phyloP scores from a whole-genome alignment of 345 rosid species.

The Brassica rapa region DNA sequence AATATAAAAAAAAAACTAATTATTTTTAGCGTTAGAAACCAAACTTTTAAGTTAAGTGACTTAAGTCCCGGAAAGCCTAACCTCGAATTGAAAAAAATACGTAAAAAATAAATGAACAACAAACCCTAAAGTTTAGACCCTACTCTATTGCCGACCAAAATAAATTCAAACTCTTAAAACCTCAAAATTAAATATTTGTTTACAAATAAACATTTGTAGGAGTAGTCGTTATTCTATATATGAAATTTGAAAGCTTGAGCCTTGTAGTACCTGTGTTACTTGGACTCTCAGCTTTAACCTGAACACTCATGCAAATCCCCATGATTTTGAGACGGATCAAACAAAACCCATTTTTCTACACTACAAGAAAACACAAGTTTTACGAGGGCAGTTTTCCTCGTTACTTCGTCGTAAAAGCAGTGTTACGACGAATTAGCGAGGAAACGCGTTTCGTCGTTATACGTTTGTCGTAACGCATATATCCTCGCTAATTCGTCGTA shows the following conservation, averaged over 20 bases:
- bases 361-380: no score
- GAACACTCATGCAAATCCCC: constrained; percentile 89
- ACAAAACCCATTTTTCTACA: constrained; percentile 27
- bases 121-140: background rate
- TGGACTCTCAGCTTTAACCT: constrained; percentile 83
- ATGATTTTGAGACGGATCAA: constrained; percentile 39
- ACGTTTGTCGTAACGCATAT: no score
- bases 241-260: background rate
- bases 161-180: constrained; percentile 11
- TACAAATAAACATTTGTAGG: constrained; percentile 9
- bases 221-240: background rate
- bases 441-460: no score
- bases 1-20: background rate
- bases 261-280: constrained; percentile 62
- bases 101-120: background rate
- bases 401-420: no score
- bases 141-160: background rate
- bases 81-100: constrained; percentile 16
- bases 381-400: no score
- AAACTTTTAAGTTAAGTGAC: constrained; percentile 40
- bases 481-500: no score
- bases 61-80: constrained; percentile 41
- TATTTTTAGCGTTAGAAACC: constrained; percentile 18
- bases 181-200: background rate
- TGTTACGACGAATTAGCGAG: no score